Evolutionary conservation across 2,329 filamentous ascomycete species (phyloP).

Genomic region (Colletotrichum melonis): DNA sequence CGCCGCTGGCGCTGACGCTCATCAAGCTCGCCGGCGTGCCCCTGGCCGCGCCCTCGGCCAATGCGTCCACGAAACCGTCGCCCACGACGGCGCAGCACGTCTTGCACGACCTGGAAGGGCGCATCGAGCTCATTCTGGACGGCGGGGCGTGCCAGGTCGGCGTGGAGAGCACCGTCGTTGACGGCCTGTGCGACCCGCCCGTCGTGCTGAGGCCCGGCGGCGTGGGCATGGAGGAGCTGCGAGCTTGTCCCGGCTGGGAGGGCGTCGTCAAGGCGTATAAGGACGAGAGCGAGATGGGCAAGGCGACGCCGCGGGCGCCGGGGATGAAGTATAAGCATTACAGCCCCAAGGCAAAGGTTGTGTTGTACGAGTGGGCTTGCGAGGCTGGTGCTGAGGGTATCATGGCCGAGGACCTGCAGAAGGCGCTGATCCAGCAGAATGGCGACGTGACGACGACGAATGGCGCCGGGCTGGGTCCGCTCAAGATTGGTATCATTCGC

Average conservation of each 20-base stretch:
- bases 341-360: slow-evolving; percentile 86
- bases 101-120: slow-evolving; percentile 82
- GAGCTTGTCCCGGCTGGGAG: slow-evolving; percentile 83
- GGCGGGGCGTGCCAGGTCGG: slow-evolving; percentile 89
- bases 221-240: slow-evolving; percentile 83
- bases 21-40: slow-evolving; percentile 83
- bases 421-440: slow-evolving; percentile 34
- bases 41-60: slow-evolving; percentile 91
- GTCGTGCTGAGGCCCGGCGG: slow-evolving; percentile 88
- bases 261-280: slow-evolving; percentile 81
- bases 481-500: slow-evolving; percentile 64
- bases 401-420: slow-evolving; percentile 47
- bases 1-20: slow-evolving; percentile 86
- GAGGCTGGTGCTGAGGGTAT: slow-evolving; percentile 49
- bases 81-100: slow-evolving; percentile 94
- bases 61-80: slow-evolving; percentile 92
- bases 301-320: slow-evolving; percentile 79
- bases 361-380: slow-evolving; percentile 77
- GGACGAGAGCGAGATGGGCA: slow-evolving; percentile 76
- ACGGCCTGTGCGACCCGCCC: slow-evolving; percentile 85
- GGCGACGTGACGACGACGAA: slow-evolving; percentile 36
- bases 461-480: slow-evolving; percentile 34
- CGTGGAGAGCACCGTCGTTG: slow-evolving; percentile 96
- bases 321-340: slow-evolving; percentile 99
- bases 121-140: slow-evolving; percentile 89